These are phyloP conservation scores for Tolypocladium endophyticum DNA, from an alignment of 2,329 filamentous ascomycete genomes.

Conservation along the genomic window DNA sequence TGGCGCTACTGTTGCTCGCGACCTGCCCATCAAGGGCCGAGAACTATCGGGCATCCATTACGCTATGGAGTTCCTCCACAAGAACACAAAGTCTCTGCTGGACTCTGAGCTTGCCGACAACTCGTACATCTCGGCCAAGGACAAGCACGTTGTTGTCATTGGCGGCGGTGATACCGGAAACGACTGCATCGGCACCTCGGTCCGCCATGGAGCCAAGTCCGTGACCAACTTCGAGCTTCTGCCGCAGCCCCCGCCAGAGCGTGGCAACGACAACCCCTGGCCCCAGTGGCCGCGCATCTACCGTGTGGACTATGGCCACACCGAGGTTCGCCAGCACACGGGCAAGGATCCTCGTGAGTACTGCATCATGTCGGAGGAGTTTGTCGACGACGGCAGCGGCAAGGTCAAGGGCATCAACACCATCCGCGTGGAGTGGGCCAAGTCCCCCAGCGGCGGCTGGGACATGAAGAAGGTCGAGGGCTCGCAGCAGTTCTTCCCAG, in stretches of 20 bases:
- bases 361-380: constrained; percentile 97
- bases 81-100: constrained; percentile 94
- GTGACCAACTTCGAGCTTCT: constrained; percentile 95
- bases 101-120: constrained; percentile 80
- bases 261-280: constrained; percentile 92
- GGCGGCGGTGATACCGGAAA: constrained; percentile 97
- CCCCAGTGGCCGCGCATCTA: constrained; percentile 97
- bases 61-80: constrained; percentile 94
- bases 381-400: constrained; percentile 78
- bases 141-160: constrained; percentile 92
- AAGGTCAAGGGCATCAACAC: constrained; percentile 95
- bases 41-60: constrained; percentile 86
- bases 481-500: constrained; percentile 91
- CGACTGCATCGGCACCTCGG: constrained; percentile 93
- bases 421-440: constrained; percentile 91
- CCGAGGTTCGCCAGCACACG: constrained; percentile 90
- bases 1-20: constrained; percentile 84
- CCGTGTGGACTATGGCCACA: constrained; percentile 96
- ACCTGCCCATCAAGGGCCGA: constrained; percentile 82
- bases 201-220: constrained; percentile 90
- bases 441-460: constrained; percentile 80
- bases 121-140: constrained; percentile 87
- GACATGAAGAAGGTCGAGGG: constrained; percentile 97
- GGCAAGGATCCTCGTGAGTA: constrained; percentile 94
- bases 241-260: constrained; percentile 82